Base-by-base conservation (phyloP, 495 filamentous ascomycete genomes). In the Penicillium cataractarum region DNA sequence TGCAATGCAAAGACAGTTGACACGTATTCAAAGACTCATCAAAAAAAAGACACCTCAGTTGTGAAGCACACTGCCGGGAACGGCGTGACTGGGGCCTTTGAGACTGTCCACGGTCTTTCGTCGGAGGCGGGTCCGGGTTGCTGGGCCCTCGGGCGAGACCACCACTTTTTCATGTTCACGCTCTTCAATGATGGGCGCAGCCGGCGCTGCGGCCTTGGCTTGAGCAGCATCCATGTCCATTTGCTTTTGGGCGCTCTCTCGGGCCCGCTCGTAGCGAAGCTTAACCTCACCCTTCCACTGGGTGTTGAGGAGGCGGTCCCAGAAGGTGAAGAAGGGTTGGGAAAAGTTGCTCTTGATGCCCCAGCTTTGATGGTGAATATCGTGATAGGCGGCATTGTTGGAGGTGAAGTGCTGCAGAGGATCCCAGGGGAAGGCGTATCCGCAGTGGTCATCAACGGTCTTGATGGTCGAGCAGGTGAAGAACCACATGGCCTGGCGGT, bases 331-430 rank as follows among this genome's bases (percentile, higher is more conserved):
- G 68, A 83, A 83, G 17, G 80, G 81, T 56, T 83, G 81, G 1
- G 81, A 82, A 65, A 82, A 83, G 61, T 83, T 83, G 39, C 73
- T 82, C 67, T 83, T 97, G 80, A 99, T 97, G 51, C 95, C 95
- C 95, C 94, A 99, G 78, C 91, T 96, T 78, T 99, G 95, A 77
- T 99, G 95, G 74, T 99, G 95, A 55, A 99, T 91, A 73, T 99
- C 95, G 74, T 99, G 95, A 76, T 96, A 99, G 22, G 86, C 88
- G 21, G 95, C 91, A 66, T 97, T 97, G 80, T 99, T 97, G 69
- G 90, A 88, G 37, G 91, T 96, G 32, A 97, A 78, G 69, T 87
- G 88, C 81, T 97, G 93, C 63, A 97, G 81, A 21, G 95, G 95
- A 74, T 99, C 94, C 86, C 89, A 98, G 6, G 95, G 95, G 54